A percentile compares a stretch with the other conserved stretches of the same genome.
phyloP scores from a whole-genome alignment of 164 flowering plant species.

The Sedum album region DNA sequence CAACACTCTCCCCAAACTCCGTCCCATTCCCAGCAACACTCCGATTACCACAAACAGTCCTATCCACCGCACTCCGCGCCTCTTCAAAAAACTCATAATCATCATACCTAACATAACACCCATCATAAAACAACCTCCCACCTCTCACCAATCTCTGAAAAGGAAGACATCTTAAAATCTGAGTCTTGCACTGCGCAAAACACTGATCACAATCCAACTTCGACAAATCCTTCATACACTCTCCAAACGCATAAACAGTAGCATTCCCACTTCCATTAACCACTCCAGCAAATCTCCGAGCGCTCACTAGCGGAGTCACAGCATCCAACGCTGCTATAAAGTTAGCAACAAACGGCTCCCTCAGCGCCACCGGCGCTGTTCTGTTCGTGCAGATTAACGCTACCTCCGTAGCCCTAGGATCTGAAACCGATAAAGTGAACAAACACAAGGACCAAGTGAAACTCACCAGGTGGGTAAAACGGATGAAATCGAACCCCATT shows the following conservation, averaged over 20 bases:
- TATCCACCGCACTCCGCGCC: slow-evolving; percentile 21
- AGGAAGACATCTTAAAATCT: slow-evolving; percentile 52
- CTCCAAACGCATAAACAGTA: slow-evolving; percentile 53
- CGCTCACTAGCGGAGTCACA: slow-evolving; percentile 30
- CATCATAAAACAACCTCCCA: slow-evolving; percentile 55
- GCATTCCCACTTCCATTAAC: slow-evolving; percentile 35
- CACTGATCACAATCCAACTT: slow-evolving; percentile 53
- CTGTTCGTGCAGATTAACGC: slow-evolving; percentile 48
- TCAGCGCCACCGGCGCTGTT: slow-evolving; percentile 27
- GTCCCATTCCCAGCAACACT: slow-evolving; percentile 19
- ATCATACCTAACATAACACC: slow-evolving; percentile 74
- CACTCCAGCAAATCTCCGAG: slow-evolving; percentile 24
- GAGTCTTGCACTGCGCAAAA: slow-evolving; percentile 49
- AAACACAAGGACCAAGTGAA: slow-evolving; percentile 7
- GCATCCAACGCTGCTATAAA: slow-evolving; percentile 40
- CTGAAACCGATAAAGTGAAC: slow-evolving; percentile 20
- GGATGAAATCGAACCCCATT: neutral
- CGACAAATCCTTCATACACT: slow-evolving; percentile 62
- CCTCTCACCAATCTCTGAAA: slow-evolving; percentile 40
- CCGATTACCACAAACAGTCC: slow-evolving; percentile 30
- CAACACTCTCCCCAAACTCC: slow-evolving; percentile 21
- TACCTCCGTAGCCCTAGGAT: slow-evolving; percentile 51
- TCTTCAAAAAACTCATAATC: slow-evolving; percentile 47
- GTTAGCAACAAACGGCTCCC: slow-evolving; percentile 31
- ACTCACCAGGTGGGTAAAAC: neutral